Evolutionary conservation across 345 rosid genomes (phyloP), one percentile per base, ranked within the genome.

Genomic region (Aquilaria malaccensis): DNA sequence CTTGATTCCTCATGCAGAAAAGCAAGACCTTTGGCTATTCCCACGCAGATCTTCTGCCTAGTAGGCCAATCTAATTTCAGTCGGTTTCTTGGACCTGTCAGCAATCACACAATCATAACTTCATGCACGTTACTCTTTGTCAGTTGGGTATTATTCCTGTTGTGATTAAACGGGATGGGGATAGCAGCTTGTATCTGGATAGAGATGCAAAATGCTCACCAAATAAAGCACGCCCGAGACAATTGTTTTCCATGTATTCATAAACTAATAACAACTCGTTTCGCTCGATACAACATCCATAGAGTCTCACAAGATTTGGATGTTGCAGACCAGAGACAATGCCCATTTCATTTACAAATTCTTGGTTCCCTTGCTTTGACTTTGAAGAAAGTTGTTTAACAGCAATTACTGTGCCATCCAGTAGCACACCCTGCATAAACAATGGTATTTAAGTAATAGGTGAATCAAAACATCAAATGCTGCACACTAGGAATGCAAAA

Each of bases 1-100:
- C 83, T 73, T 0, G 86, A 87, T 67, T 87, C 95, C 67, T 87
- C 90, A 30, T 87, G 90, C 62, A 84, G 83, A 69, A 78, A 87
- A 31, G 78, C 74, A 43, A 87, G 69, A 33, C 90, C 95, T 75
- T 74, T 85, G 0, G 95, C 91, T 61, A 85, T 76, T 3, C 91
- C 91, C 45, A 85, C 30, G 59, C 95, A 83, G 14, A 85, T 85
- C 63, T 67, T 85, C 52, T 78, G 81, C 41, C 95, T 78, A 5
- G 84, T 80, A 15, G 78, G 50, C 91, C 91, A 87, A 33, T 85
- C 85, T 69, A 87, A 70, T 30, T 73, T 71, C 61, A 87, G 63
- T 45, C 37, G 75, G 13, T 60, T 63, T 61, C 73, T 64, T 11
- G 76, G 65, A 32, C 86, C 89, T 81, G 52, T 45, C 33, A 60